Base-by-base conservation (phyloP, 768 basidiomycete species). In the Floccularia luteovirens region DNA sequence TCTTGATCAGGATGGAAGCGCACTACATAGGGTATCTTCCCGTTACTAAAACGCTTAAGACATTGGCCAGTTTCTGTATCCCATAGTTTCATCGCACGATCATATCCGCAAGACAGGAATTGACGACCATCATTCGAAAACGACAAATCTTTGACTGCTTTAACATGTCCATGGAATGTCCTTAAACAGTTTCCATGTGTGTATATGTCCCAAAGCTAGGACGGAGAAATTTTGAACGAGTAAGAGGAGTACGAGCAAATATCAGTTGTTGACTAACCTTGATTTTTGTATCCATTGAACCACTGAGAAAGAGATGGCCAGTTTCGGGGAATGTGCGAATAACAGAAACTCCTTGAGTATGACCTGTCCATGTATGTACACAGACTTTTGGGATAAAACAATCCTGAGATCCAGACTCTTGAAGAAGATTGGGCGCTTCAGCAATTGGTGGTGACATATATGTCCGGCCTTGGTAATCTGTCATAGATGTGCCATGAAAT, bases 61-160 rank as follows among this genome's bases (percentile, higher is more conserved):
- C 96, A 98, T 65, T 97, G 90, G 1, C 92, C 94, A 0, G 96
- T 98, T 64, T 99, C 96, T 14, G 96, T 97, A 53, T 99, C 94
- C 96, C 96, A 99, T 10, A 97, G 71, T 62, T 99, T 99, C 82
- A 98, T 92, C 57, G 91, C 86, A 37, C 92, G 85, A 60, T 99
- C 96, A 53, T 96, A 98, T 37, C 79, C 83, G 48, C 93, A 94
- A 12, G 89, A 92, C 36, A 99, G 59, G 68, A 99, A 98, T 47
- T 71, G 74, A 24, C 73, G 74, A 1, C 96, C 96, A 47, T 90
- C 87, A 56, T 96, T 97, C 38, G 91, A 91, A 61, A 99, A 99
- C 6, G 82, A 81, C 45, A 99, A 74, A 48, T 99, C 96, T 61
- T 96, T 96, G 48, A 99, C 91, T 20, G 93, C 92, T 54, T 96